Conservation (phyloP, 108 stramenopile genomes). For the Fragilaria crotonensis region DNA sequence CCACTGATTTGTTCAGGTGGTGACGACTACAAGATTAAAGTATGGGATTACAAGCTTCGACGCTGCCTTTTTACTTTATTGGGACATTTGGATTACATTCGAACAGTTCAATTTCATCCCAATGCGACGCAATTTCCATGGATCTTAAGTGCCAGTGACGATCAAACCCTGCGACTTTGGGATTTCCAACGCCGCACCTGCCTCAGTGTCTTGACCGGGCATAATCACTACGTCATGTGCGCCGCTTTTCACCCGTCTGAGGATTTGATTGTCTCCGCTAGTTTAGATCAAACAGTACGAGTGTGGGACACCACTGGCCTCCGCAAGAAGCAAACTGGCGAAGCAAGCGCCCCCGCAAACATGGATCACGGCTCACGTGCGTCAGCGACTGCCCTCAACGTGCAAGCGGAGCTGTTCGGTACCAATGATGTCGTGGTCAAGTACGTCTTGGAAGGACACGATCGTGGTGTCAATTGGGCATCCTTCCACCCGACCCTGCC, state of each 20-base stretch:
- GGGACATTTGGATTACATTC: constrained; percentile 99
- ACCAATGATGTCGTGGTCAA: constrained; percentile 98
- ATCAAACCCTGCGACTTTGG: constrained; percentile 98
- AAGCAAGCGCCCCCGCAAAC: constrained; percentile 34
- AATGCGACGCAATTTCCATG: constrained; percentile 91
- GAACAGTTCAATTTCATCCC: constrained; percentile 98
- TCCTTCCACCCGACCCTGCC: constrained; percentile 97
- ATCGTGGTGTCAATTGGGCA: constrained; percentile 99
- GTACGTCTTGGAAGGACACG: constrained; percentile 98
- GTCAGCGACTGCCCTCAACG: constrained; percentile 71
- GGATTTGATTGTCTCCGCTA: constrained; percentile 97
- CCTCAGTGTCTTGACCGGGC: constrained; percentile 96
- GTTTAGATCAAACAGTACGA: constrained; percentile 97
- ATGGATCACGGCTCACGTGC: constrained; percentile 26
- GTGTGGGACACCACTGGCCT: constrained; percentile 99
- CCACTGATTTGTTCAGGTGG: constrained; percentile 96
- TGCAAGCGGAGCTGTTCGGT: constrained; percentile 97
- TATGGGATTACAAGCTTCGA: constrained; percentile 98
- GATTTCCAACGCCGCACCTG: constrained; percentile 97
- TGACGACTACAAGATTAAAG: constrained; percentile 99
- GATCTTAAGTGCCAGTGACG: constrained; percentile 91
- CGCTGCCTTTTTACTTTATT: constrained; percentile 96
- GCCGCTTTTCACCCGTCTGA: constrained; percentile 98
- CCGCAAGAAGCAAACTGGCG: constrained; percentile 90
- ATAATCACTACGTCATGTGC: constrained; percentile 99